A percentile compares a stretch with the other conserved stretches of the same genome.
phyloP scores from a whole-genome alignment of 2,329 filamentous ascomycete species.

The Myriosclerotinia curreyana region DNA sequence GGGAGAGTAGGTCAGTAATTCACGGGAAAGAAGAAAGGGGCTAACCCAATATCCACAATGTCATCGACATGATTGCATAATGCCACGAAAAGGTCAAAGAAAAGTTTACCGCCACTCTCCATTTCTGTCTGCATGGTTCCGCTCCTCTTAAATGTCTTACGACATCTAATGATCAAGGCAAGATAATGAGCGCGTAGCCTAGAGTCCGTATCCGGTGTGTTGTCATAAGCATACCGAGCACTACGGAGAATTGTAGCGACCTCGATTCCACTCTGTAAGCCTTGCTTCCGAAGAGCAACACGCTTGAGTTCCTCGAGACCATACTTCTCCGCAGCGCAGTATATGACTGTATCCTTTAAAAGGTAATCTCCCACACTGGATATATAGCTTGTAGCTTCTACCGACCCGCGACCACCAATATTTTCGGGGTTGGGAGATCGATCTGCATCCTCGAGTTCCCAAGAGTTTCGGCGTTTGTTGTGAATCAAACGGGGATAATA shows the following conservation, averaged over 20 bases:
- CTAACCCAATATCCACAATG: conserved; percentile 72
- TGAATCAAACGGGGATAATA: conserved; percentile 78
- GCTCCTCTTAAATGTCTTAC: conserved; percentile 96
- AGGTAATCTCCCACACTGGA: conserved; percentile 70
- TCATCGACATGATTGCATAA: conserved; percentile 99
- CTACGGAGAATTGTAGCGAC: conserved; percentile 87
- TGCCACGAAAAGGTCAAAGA: conserved; percentile 97
- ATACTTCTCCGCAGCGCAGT: conserved; percentile 88
- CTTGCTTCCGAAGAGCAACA: conserved; percentile 90
- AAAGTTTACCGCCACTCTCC: conserved; percentile 87
- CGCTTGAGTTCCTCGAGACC: conserved; percentile 89
- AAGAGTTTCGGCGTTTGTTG: conserved; percentile 81
- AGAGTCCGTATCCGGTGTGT: conserved; percentile 91
- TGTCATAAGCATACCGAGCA: conserved; percentile 91
- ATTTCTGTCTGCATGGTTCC: conserved; percentile 99
- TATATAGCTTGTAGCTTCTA: conserved; percentile 76
- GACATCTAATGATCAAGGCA: conserved; percentile 93
- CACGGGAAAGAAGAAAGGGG: conserved; percentile 20
- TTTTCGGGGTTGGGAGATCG: conserved; percentile 54
- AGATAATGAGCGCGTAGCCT: conserved; percentile 94
- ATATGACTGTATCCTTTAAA: conserved; percentile 89
- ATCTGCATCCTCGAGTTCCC: conserved; percentile 77
- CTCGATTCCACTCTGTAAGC: conserved; percentile 83
- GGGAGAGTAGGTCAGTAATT: conserved; percentile 30
- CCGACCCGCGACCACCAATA: conserved; percentile 57